Conservation (phyloP, 2,329 filamentous ascomycete species). For the Coleophoma crateriformis region DNA sequence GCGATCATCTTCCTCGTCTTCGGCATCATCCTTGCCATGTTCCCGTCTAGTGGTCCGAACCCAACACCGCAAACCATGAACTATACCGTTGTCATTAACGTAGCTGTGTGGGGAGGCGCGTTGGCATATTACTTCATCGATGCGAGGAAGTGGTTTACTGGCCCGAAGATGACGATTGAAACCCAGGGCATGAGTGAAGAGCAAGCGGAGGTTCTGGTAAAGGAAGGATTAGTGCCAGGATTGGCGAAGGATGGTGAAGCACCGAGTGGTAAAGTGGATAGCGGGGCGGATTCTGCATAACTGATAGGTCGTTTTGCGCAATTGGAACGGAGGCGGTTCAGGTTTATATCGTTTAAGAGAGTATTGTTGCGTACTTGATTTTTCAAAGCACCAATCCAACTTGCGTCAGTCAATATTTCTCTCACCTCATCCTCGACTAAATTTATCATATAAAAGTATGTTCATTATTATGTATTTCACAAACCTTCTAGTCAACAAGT, state of each 20-base stretch:
- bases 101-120: slow-evolving; percentile 50
- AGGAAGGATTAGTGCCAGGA: slow-evolving; percentile 17
- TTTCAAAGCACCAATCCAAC: no score
- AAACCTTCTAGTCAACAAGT: no score
- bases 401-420: no score
- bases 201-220: slow-evolving; percentile 18
- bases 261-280: background rate
- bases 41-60: slow-evolving; percentile 48
- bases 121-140: slow-evolving; percentile 49
- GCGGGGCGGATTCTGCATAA: background rate
- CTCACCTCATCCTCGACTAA: no score
- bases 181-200: slow-evolving; percentile 22
- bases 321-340: no score
- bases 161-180: slow-evolving; percentile 50
- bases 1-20: slow-evolving; percentile 50
- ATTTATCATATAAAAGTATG: no score
- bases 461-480: no score
- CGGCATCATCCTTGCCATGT: slow-evolving; percentile 52
- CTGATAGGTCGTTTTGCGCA: no score
- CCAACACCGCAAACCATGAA: slow-evolving; percentile 50
- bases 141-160: slow-evolving; percentile 54
- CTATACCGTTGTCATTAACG: slow-evolving; percentile 58
- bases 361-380: no score
- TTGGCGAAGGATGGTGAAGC: background rate
- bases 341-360: no score